Evolutionary conservation across 768 basidiomycete species (phyloP), one percentile per base, ranked within the genome.

Genomic region (Lentinula guzmanii): DNA sequence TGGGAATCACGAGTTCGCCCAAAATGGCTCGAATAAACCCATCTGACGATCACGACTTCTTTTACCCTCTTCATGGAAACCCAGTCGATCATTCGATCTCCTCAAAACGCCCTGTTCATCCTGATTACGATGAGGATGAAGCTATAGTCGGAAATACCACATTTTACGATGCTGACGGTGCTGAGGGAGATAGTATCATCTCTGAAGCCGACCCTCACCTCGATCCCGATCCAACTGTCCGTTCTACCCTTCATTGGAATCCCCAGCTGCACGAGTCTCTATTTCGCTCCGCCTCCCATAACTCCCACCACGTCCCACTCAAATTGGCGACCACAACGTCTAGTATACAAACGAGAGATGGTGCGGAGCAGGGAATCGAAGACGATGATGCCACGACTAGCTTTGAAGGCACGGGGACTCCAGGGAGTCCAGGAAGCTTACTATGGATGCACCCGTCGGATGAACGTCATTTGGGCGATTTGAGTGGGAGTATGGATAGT

Each of bases 181-280:
- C 41, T 13, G 55, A 56, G 39, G 53, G 18, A 9, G 55, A 56
- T 28, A 56, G 55, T 45, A 56, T 56, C 55, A 56, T 56, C 18
- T 56, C 55, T 18, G 55, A 56, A 24, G 37, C 9, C 28, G 55
- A 56, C 4, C 5, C 7, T 13, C 18, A 15, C 39, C n/a, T 54
- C 13, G 53, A 54, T 18, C 53, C 35, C 4, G 55, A 56, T 56
- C 55, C 55, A 6, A 56, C 55, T 16, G 41, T 56, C 16, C 41
- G 41, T 43, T 39, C 55, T 28, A 43, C 28, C 31, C 5, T 56
- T 33, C 18, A 8, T 18, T 35, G 5, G 16, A 28, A 15, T 21
- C 7, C 18, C 15, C 31, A 1, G 21, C 4, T 5, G 31, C 31
- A 9, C 31, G 5, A 15, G 5, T 46, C 45, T 46, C 42, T 46